phyloP scores from a whole-genome alignment of 108 stramenopile species.

The Cyclotella kingstonii region DNA sequence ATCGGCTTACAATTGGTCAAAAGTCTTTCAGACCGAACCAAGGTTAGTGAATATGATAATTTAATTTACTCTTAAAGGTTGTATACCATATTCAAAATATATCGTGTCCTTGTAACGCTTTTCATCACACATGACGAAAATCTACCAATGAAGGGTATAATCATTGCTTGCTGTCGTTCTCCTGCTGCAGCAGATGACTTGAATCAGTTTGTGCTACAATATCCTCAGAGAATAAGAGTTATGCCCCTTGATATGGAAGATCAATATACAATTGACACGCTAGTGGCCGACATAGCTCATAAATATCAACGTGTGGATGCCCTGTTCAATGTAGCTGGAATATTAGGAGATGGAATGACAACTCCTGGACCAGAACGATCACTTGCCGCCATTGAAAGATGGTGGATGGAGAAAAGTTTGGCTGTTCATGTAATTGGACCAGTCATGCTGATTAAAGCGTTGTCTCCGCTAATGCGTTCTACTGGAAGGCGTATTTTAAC shows the following conservation, averaged over 20 bases:
- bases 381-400: slow-evolving; percentile 63
- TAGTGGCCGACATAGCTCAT: slow-evolving; percentile 38
- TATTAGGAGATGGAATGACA: slow-evolving; percentile 67
- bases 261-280: slow-evolving; percentile 54
- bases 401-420: slow-evolving; percentile 76
- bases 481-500: slow-evolving; percentile 7
- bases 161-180: slow-evolving; percentile 76
- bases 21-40: slow-evolving; percentile 45
- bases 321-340: slow-evolving; percentile 78
- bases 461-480: slow-evolving; percentile 65
- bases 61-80: too few relatives aligned
- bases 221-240: slow-evolving; percentile 35
- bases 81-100: too few relatives aligned
- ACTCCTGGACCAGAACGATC: slow-evolving; percentile 82
- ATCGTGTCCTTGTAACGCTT: too few relatives aligned
- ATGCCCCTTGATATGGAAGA: slow-evolving; percentile 67
- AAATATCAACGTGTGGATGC: slow-evolving; percentile 62
- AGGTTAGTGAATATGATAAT: slow-evolving; percentile 21
- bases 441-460: slow-evolving; percentile 64
- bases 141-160: slow-evolving; percentile 45
- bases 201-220: slow-evolving; percentile 14
- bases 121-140: not conserved
- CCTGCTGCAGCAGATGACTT: slow-evolving; percentile 42
- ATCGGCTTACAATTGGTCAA: slow-evolving; percentile 73
- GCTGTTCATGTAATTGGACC: slow-evolving; percentile 79